Conservation (phyloP, 2,329 filamentous ascomycete genomes). For the Colletotrichum shisoi region DNA sequence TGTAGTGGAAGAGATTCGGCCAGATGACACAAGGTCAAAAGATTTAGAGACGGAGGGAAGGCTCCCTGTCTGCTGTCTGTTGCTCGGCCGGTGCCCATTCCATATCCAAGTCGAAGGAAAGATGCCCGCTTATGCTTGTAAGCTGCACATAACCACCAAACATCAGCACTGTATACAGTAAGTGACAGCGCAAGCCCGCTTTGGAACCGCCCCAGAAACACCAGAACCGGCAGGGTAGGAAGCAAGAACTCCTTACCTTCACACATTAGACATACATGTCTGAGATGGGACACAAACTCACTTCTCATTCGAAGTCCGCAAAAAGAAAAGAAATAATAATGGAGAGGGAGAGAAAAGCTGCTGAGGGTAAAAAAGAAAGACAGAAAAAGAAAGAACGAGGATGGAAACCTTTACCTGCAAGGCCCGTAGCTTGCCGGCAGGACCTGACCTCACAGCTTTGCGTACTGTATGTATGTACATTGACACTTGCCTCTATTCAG, state of each 20-base stretch:
- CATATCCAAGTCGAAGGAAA: neutral
- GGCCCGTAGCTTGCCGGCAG: conserved; percentile 1
- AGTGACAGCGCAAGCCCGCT: conserved; percentile 8
- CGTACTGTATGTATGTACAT: neutral
- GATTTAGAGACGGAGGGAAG: neutral
- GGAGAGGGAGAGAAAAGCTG: neutral
- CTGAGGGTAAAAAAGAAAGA: neutral
- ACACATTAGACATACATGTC: neutral
- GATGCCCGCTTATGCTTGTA: neutral
- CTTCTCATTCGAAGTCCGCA: neutral
- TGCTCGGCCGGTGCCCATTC: neutral
- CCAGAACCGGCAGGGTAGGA: neutral
- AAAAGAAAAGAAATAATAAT: neutral
- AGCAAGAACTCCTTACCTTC: conserved; percentile 7
- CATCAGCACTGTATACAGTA: conserved; percentile 21
- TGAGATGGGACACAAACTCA: neutral
- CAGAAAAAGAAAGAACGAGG: neutral
- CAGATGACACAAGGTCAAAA: neutral
- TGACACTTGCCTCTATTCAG: conserved; percentile 35
- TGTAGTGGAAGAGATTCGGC: neutral
- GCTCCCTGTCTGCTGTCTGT: neutral
- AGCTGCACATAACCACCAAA: conserved; percentile 9
- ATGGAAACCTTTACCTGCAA: neutral
- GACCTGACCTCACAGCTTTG: conserved; percentile 4
- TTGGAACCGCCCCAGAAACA: conserved; percentile 9